phyloP scores from a whole-genome alignment of 495 filamentous ascomycete species.

The Bombardia bombarda region DNA sequence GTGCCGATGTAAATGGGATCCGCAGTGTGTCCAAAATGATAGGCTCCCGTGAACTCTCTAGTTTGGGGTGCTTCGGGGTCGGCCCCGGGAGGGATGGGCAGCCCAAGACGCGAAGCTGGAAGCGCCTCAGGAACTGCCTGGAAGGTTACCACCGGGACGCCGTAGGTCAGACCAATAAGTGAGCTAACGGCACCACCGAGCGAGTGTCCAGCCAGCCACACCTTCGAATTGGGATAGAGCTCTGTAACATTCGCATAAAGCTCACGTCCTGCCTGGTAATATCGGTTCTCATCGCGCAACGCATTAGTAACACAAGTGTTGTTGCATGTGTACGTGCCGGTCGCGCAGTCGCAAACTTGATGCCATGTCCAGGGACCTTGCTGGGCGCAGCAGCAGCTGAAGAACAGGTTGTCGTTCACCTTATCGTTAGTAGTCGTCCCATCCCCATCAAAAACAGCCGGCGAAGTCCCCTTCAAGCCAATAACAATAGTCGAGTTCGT shows the following conservation, averaged over 20 bases:
- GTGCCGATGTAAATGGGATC: slow-evolving; percentile 92
- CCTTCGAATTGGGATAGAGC: slow-evolving; percentile 73
- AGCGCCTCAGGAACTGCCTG: slow-evolving; percentile 87
- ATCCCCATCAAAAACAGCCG: slow-evolving; percentile 87
- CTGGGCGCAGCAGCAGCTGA: slow-evolving; percentile 94
- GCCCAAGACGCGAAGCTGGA: slow-evolving; percentile 73
- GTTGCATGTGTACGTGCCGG: slow-evolving; percentile 78
- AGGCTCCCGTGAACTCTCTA: slow-evolving; percentile 67
- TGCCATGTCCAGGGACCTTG: slow-evolving; percentile 81
- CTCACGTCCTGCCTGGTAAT: slow-evolving; percentile 79
- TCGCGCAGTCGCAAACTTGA: slow-evolving; percentile 87
- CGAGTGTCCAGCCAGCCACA: slow-evolving; percentile 88
- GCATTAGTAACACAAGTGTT: slow-evolving; percentile 74
- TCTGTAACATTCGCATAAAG: slow-evolving; percentile 88
- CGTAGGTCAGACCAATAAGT: slow-evolving; percentile 83
- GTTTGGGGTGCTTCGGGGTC: slow-evolving; percentile 61
- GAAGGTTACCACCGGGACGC: slow-evolving; percentile 78
- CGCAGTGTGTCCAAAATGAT: slow-evolving; percentile 91
- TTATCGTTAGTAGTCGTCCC: slow-evolving; percentile 97
- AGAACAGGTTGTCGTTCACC: slow-evolving; percentile 93
- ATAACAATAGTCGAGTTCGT: slow-evolving; percentile 82
- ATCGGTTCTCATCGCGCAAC: slow-evolving; percentile 72
- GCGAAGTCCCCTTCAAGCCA: slow-evolving; percentile 83
- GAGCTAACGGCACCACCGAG: slow-evolving; percentile 81
- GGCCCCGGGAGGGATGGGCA: slow-evolving; percentile 76